A percentile compares a stretch with the other conserved stretches of the same genome.
phyloP scores from a whole-genome alignment of 768 basidiomycete genomes.

The Rhodotorula toruloides region DNA sequence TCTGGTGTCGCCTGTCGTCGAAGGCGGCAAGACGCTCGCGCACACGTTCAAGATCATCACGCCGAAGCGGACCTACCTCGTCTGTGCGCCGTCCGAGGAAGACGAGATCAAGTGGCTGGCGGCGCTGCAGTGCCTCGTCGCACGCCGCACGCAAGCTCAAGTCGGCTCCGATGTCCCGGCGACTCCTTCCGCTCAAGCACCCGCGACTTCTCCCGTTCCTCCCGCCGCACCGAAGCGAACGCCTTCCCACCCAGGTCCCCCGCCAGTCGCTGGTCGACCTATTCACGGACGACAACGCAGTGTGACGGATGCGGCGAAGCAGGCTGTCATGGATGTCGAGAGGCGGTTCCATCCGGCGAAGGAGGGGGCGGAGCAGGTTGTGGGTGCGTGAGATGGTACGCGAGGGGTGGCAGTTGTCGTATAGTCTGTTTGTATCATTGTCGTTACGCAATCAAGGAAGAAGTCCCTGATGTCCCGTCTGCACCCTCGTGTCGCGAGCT shows the following conservation, averaged over 20 bases:
- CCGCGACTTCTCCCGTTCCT: too few species aligned
- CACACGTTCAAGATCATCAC: conserved; percentile 92
- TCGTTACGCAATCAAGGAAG: too few species aligned
- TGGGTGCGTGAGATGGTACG: too few species aligned
- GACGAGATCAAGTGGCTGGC: conserved; percentile 98
- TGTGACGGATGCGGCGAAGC: conserved; percentile 47
- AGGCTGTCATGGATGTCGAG: conserved; percentile 48
- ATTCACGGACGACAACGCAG: conserved; percentile 36
- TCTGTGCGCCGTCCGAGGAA: conserved; percentile 93
- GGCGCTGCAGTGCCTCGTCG: conserved; percentile 81
- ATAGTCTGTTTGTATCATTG: too few species aligned
- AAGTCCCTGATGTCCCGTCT: too few species aligned
- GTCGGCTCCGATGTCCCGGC: neutral
- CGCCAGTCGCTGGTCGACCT: conserved; percentile 3
- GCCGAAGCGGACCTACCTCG: conserved; percentile 76
- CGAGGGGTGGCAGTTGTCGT: too few species aligned
- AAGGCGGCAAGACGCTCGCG: conserved; percentile 49
- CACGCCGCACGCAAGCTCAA: conserved; percentile 2
- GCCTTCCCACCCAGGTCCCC: neutral
- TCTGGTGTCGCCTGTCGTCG: neutral
- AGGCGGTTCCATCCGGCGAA: conserved; percentile 41
- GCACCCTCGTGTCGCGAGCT: too few species aligned
- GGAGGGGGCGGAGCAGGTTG: neutral
- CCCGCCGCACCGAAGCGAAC: neutral
- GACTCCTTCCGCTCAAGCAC: neutral